These are phyloP conservation scores for Epichloe glyceriae DNA, from an alignment of 2,329 filamentous ascomycete genomes.

Conservation along the genomic window DNA sequence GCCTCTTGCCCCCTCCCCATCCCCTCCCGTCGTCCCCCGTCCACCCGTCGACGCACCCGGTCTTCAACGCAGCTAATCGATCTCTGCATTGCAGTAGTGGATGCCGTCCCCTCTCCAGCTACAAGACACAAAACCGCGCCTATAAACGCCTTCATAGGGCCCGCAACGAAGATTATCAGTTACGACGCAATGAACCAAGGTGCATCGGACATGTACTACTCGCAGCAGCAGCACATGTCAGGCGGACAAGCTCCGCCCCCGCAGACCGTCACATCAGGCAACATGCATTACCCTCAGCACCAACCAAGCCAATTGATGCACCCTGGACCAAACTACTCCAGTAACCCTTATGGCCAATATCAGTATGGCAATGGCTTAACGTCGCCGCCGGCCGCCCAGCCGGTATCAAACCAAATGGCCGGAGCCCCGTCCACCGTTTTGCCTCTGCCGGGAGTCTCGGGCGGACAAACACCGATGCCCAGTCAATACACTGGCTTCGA, in stretches of 20 bases:
- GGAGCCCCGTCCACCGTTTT: constrained; percentile 48
- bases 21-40: neutral
- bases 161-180: too few relatives aligned
- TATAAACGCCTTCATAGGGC: too few relatives aligned
- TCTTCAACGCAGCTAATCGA: neutral
- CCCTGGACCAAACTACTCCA: constrained; percentile 58
- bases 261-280: constrained; percentile 62
- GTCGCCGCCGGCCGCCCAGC: constrained; percentile 60
- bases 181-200: constrained; percentile 40
- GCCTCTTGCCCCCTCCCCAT: neutral
- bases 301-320: constrained; percentile 57
- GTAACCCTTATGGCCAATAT: constrained; percentile 54
- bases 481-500: constrained; percentile 55
- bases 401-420: constrained; percentile 58
- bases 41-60: neutral
- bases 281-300: constrained; percentile 64
- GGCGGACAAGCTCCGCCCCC: constrained; percentile 61
- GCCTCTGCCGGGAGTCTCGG: constrained; percentile 49
- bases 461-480: constrained; percentile 32
- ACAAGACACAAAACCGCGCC: neutral
- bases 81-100: constrained; percentile 43
- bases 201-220: constrained; percentile 74
- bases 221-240: constrained; percentile 66
- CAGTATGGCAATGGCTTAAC: constrained; percentile 64
- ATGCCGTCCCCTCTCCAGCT: neutral